Evolutionary conservation across 2,329 filamentous ascomycete species (phyloP).

Genomic region (Hypomyces rosellus): DNA sequence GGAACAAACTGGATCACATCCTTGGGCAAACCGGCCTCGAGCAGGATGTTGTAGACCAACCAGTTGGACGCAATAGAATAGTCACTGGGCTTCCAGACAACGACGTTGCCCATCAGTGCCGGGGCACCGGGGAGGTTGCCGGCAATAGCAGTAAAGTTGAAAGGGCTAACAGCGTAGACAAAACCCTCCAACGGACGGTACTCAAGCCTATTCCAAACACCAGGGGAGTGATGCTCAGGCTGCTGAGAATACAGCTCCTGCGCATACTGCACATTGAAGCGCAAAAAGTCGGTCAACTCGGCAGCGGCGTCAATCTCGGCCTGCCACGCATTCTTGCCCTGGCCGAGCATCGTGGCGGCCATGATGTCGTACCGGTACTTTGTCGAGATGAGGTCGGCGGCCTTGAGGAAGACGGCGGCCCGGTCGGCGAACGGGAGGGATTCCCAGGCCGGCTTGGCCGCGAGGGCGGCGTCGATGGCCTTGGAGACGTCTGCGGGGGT

Average conservation of each 20-base stretch:
- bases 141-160: constrained; percentile 96
- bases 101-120: constrained; percentile 87
- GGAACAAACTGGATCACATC: constrained; percentile 93
- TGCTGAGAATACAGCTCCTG: constrained; percentile 87
- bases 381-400: constrained; percentile 78
- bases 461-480: constrained; percentile 78
- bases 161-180: constrained; percentile 88
- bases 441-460: constrained; percentile 84
- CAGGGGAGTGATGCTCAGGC: constrained; percentile 73
- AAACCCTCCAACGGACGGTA: constrained; percentile 89
- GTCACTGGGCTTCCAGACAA: constrained; percentile 95
- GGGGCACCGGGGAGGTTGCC: constrained; percentile 80
- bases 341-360: constrained; percentile 91
- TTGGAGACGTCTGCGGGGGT: constrained; percentile 66
- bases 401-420: constrained; percentile 91
- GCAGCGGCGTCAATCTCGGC: constrained; percentile 97
- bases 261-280: constrained; percentile 91
- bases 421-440: constrained; percentile 81
- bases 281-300: constrained; percentile 85
- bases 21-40: constrained; percentile 83
- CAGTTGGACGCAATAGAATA: constrained; percentile 84
- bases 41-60: constrained; percentile 81
- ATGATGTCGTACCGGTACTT: constrained; percentile 98
- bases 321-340: constrained; percentile 98
- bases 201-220: constrained; percentile 88